A percentile compares a stretch with the other conserved stretches of the same genome.
Evolutionary conservation across 2,329 filamentous ascomycete species (phyloP).

Genomic region (Onygenales sp.): DNA sequence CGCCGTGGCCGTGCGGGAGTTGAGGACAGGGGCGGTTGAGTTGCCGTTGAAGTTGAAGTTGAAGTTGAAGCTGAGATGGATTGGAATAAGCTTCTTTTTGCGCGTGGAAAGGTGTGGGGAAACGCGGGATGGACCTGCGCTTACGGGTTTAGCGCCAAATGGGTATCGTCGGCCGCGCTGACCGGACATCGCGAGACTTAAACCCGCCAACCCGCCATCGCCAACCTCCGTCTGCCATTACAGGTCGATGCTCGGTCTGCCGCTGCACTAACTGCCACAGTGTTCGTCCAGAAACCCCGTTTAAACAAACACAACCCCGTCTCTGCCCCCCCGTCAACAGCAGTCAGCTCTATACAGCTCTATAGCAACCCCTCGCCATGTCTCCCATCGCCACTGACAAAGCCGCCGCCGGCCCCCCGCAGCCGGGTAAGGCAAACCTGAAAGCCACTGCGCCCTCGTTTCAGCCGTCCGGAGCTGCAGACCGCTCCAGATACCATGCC

Average conservation of each 20-base stretch:
- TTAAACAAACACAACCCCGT: too few relatives aligned
- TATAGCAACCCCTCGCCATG: constrained; percentile 9
- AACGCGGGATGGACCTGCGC: not conserved
- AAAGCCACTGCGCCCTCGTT: constrained; percentile 35
- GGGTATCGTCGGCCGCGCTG: not conserved
- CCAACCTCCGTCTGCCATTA: too few relatives aligned
- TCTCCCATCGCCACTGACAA: constrained; percentile 15
- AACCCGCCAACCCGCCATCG: too few relatives aligned
- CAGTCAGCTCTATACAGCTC: not conserved
- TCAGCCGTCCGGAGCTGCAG: constrained; percentile 21
- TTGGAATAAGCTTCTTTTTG: not conserved
- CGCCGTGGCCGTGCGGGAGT: too few relatives aligned
- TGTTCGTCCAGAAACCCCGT: too few relatives aligned
- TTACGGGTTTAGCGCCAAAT: not conserved
- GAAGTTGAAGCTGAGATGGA: not conserved
- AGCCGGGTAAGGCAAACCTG: constrained; percentile 9
- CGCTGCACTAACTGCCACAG: too few relatives aligned
- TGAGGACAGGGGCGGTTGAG: too few relatives aligned
- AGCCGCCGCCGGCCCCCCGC: constrained; percentile 14
- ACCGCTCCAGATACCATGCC: constrained; percentile 54
- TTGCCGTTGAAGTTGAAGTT: not conserved
- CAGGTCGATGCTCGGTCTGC: too few relatives aligned
- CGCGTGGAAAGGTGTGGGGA: too few relatives aligned
- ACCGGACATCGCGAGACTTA: too few relatives aligned
- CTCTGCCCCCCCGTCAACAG: not conserved